Base-by-base conservation (phyloP, 2,329 filamentous ascomycete genomes). In the Diaporthe sp. region DNA sequence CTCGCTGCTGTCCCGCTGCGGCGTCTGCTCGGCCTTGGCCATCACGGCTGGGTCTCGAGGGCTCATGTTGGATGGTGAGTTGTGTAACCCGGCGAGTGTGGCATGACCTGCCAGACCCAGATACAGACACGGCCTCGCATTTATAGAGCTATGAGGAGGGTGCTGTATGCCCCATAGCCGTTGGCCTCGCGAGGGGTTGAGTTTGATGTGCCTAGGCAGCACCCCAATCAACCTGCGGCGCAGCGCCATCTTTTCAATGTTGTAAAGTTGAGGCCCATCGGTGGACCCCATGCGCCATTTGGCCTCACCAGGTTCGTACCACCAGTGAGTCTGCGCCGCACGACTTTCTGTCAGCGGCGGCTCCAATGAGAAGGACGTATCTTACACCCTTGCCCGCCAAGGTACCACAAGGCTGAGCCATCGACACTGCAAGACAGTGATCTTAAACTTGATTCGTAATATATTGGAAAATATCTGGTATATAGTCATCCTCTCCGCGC, bases 401-500 rank as follows among this genome's bases (percentile, higher is more conserved):
- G 45, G 19, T 28, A 17, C 22, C 45, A 13, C 3, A 35, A 45
- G 45, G 30, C 42, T 52, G 61, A 38, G 12, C 2, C 52, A 28
- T 30, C 42, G 19, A 52, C 47, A 13, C 10, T 7, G 10, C 15
- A n/a, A 19, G 19, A 10, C 8, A 17, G 30, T 35, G 35, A 30
- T 22, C 28, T 4, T 52, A 33, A 38, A 52, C 64, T 68, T 54
- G 30, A 13, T 68, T 54, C 47, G 19, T 52, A 54, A 54, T 54
- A 13, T 54, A 40, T 54, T 40, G 64, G 47, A 54, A 47, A 68
- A 68, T 68, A 30, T 68, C 4, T 54, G 45, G 47, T 54, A 38
- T 68, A 68, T 68, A 22, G 22, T 54, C 64, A 68, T 54, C 45
- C 47, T 38, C 64, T 38, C n/a, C 47, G 47, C 47, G 64, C 64